These are phyloP conservation scores for Ananas comosus DNA, from an alignment of 176 grass and related monocot genomes.

Conservation along the genomic window DNA sequence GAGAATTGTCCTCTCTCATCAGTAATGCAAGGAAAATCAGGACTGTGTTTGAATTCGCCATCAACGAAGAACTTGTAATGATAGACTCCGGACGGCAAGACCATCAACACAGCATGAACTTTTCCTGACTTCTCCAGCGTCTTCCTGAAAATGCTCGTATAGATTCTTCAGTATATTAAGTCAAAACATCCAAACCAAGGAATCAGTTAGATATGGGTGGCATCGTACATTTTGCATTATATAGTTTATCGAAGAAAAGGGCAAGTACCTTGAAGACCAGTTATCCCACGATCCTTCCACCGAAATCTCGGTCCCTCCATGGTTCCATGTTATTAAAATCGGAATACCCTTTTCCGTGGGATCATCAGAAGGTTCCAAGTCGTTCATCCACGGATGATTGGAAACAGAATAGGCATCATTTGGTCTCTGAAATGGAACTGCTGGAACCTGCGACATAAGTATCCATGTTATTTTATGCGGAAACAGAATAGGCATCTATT, in stretches of 20 bases:
- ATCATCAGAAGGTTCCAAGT: constrained; percentile 14
- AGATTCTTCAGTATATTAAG: not conserved
- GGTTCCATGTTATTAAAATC: constrained; percentile 69
- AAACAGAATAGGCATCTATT: too few relatives aligned
- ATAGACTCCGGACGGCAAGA: constrained; percentile 68
- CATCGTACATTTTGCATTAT: not conserved
- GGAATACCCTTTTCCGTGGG: constrained; percentile 52
- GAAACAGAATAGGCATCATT: not conserved
- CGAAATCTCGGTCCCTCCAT: constrained; percentile 61
- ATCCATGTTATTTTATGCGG: not conserved
- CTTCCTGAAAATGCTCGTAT: constrained; percentile 33
- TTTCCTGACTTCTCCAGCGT: constrained; percentile 55
- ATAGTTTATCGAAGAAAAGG: not conserved
- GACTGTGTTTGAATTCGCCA: constrained; percentile 40
- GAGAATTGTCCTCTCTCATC: constrained; percentile 51
- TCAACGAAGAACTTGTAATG: constrained; percentile 77
- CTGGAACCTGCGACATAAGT: constrained; percentile 3
- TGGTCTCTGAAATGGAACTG: constrained; percentile 5
- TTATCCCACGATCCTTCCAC: constrained; percentile 97
- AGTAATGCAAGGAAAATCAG: constrained; percentile 50
- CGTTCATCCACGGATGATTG: constrained; percentile 4
- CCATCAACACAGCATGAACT: constrained; percentile 58
- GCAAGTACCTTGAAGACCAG: constrained; percentile 63
- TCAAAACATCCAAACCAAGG: not conserved
- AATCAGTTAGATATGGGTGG: too few relatives aligned